Conservation (phyloP, 352 stramenopile species). For the Phytophthora pini region DNA sequence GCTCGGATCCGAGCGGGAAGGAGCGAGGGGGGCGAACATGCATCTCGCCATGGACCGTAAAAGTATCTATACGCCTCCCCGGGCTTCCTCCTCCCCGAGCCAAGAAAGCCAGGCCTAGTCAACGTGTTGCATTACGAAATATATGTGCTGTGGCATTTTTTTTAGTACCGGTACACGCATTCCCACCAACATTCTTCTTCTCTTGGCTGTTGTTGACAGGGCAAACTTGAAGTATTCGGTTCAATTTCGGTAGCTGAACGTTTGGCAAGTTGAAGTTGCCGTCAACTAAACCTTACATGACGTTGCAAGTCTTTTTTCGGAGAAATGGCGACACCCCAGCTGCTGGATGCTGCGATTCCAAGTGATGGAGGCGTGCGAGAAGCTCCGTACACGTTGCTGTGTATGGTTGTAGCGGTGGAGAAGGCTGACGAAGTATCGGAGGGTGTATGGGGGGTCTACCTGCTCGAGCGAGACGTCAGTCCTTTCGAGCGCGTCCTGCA, state of each 20-base stretch:
- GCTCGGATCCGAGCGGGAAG: conserved; percentile 13
- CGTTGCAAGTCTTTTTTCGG: background rate
- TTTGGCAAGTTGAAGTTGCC: conserved; percentile 25
- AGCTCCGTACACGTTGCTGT: conserved; percentile 29
- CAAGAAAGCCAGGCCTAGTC: conserved; percentile 24
- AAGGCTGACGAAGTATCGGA: conserved; percentile 6
- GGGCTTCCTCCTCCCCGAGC: background rate
- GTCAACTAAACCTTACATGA: conserved; percentile 5
- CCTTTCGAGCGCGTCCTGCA: conserved; percentile 32
- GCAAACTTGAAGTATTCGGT: conserved; percentile 7
- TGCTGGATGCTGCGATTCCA: conserved; percentile 25
- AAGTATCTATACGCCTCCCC: conserved; percentile 46
- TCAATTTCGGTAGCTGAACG: conserved; percentile 28
- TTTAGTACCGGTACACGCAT: conserved; percentile 11
- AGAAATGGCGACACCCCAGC: conserved; percentile 25
- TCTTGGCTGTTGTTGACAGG: conserved; percentile 2
- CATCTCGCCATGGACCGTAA: conserved; percentile 37
- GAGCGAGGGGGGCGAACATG: conserved; percentile 35
- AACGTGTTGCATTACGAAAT: conserved; percentile 51
- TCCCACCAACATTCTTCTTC: background rate
- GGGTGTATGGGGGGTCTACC: conserved; percentile 13
- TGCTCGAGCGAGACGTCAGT: conserved; percentile 10
- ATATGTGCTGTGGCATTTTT: conserved; percentile 42
- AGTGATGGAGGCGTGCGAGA: conserved; percentile 27
- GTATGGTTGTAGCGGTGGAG: conserved; percentile 32